These are phyloP conservation scores for Spinacia oleracea DNA, from an alignment of 179 eudicot species.

Conservation along the genomic window DNA sequence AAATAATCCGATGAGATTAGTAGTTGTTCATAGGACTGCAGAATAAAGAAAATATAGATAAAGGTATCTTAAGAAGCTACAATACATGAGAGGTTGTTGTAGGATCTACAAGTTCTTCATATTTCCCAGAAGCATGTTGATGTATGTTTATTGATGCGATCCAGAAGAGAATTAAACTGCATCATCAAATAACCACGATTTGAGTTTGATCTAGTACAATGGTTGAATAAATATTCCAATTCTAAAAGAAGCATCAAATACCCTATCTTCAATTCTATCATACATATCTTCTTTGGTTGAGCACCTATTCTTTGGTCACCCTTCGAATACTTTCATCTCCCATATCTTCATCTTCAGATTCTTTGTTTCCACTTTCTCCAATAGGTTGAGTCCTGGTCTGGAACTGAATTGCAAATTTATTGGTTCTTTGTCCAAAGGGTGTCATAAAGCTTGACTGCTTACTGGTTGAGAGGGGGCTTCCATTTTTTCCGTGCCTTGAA, in stretches of 20 bases:
- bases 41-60: conserved; percentile 1
- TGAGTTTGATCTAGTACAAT: conserved; percentile 15
- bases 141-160: conserved; percentile 52
- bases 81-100: conserved; percentile 94
- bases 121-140: conserved; percentile 56
- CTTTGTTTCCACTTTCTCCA: conserved; percentile 36
- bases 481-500: conserved; percentile 48
- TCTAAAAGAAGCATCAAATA: conserved; percentile 34
- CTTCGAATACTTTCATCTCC: conserved; percentile 81
- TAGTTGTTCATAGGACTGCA: conserved; percentile 5
- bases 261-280: conserved; percentile 91
- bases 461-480: conserved; percentile 47
- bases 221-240: background rate
- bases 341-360: conserved; percentile 42
- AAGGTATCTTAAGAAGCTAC: conserved; percentile 4
- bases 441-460: conserved; percentile 63
- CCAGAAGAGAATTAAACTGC: conserved; percentile 81
- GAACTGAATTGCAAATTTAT: conserved; percentile 77
- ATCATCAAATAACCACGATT: conserved; percentile 29
- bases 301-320: conserved; percentile 71
- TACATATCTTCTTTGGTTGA: conserved; percentile 83
- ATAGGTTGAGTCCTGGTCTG: conserved; percentile 47
- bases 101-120: conserved; percentile 83
- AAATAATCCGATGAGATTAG: conserved; percentile 22
- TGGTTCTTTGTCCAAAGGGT: conserved; percentile 80